phyloP scores from a whole-genome alignment of 2,329 filamentous ascomycete genomes.

The Phialophora tarda region DNA sequence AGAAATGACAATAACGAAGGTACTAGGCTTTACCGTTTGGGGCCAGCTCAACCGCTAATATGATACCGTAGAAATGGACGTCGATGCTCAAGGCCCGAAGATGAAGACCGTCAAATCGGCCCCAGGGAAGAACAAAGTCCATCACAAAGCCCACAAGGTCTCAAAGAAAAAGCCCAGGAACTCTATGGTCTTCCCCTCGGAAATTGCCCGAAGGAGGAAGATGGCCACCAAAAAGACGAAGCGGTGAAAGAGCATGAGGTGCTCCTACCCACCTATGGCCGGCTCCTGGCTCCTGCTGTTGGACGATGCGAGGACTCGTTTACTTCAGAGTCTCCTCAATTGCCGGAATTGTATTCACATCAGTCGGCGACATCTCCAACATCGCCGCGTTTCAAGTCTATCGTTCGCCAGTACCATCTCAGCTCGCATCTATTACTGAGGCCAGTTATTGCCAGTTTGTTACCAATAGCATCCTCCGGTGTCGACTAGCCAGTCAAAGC shows the following conservation, averaged over 20 bases:
- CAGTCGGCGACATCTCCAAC: background rate
- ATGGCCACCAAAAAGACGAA: constrained; percentile 28
- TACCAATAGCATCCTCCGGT: background rate
- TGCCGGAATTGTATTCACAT: background rate
- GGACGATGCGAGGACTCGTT: background rate
- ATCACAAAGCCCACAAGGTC: constrained; percentile 32
- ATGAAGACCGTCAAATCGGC: constrained; percentile 28
- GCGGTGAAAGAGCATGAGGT: constrained; percentile 19
- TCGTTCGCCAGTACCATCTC: constrained; percentile 1
- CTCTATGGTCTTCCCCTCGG: constrained; percentile 36
- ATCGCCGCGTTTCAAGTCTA: background rate
- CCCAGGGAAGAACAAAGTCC: constrained; percentile 13
- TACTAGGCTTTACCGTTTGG: background rate
- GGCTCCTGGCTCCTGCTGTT: background rate
- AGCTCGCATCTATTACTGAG: background rate
- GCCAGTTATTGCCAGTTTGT: background rate
- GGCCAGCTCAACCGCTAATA: background rate
- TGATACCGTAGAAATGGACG: constrained; percentile 30
- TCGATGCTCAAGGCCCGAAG: constrained; percentile 30
- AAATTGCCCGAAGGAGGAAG: constrained; percentile 32
- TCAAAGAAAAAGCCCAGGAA: constrained; percentile 37
- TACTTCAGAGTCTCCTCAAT: background rate
- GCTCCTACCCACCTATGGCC: background rate
- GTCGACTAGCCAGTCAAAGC: background rate
- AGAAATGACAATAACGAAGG: constrained; percentile 47